Conservation (phyloP, 2,329 filamentous ascomycete species). For the Talaromyces pinophilus region DNA sequence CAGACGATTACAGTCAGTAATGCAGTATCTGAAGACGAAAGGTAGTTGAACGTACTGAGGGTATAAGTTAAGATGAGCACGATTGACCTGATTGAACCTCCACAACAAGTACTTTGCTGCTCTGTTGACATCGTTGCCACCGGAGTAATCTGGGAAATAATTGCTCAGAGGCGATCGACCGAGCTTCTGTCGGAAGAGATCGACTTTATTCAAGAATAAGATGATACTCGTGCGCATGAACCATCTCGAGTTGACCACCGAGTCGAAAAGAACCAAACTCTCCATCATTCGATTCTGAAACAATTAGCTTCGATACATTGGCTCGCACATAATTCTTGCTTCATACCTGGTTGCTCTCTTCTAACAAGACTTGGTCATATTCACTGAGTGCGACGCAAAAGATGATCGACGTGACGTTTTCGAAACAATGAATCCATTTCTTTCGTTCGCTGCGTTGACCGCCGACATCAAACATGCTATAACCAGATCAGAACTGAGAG, state of each 20-base stretch:
- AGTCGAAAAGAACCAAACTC: constrained; percentile 92
- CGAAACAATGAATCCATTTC: constrained; percentile 99
- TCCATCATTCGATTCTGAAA: constrained; percentile 98
- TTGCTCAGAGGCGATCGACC: constrained; percentile 84
- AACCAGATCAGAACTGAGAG: constrained; percentile 17
- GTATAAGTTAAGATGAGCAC: constrained; percentile 93
- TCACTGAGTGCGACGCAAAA: constrained; percentile 98
- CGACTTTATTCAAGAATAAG: constrained; percentile 97
- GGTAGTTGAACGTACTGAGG: constrained; percentile 72
- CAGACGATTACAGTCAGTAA: not conserved
- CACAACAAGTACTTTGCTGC: constrained; percentile 96
- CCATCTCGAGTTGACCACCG: constrained; percentile 97
- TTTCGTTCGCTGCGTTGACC: constrained; percentile 96
- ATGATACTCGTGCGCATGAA: constrained; percentile 99
- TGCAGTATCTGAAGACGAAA: not conserved
- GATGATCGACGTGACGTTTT: constrained; percentile 99
- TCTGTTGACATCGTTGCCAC: constrained; percentile 95
- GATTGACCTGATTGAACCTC: constrained; percentile 98
- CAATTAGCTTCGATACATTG: constrained; percentile 24
- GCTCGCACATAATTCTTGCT: constrained; percentile 17
- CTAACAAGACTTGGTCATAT: constrained; percentile 94
- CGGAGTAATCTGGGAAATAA: constrained; percentile 97
- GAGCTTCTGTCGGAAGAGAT: constrained; percentile 95
- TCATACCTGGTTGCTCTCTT: constrained; percentile 92
- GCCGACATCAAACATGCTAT: constrained; percentile 98